phyloP scores from a whole-genome alignment of 2,329 filamentous ascomycete genomes.

The Pseudogymnoascus sp. region DNA sequence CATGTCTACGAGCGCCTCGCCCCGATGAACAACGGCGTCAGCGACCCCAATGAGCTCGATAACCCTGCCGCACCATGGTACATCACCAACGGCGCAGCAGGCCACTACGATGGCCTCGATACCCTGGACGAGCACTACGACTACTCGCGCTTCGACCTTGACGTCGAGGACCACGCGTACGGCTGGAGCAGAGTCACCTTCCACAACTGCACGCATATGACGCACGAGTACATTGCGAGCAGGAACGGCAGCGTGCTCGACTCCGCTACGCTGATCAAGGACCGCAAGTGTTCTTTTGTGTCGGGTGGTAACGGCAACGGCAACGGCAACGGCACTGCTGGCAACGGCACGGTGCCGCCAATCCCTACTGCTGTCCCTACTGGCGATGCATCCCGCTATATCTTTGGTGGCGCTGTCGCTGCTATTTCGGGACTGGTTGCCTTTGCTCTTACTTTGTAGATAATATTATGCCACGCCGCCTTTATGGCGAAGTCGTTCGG shows the following conservation, averaged over 20 bases:
- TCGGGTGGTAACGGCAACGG: neutral
- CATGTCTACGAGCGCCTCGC: conserved; percentile 37
- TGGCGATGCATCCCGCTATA: neutral
- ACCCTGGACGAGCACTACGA: conserved; percentile 1
- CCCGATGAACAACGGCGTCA: conserved; percentile 17
- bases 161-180: conserved; percentile 29
- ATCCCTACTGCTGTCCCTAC: neutral
- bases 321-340: neutral
- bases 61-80: conserved; percentile 22
- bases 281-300: conserved; percentile 11
- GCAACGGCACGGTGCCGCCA: neutral
- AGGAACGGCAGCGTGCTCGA: conserved; percentile 28
- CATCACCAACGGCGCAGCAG: conserved; percentile 26
- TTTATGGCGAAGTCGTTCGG: neutral
- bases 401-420: neutral
- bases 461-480: neutral
- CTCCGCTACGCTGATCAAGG: conserved; percentile 26
- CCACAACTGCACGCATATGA: conserved; percentile 35
- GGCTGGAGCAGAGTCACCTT: conserved; percentile 34
- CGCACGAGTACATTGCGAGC: conserved; percentile 31
- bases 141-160: conserved; percentile 23
- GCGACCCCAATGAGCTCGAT: conserved; percentile 18
- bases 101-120: conserved; percentile 27
- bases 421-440: neutral
- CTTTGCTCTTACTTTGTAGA: neutral